Conservation (phyloP, 768 basidiomycete genomes). For the Trametes meyenii region DNA sequence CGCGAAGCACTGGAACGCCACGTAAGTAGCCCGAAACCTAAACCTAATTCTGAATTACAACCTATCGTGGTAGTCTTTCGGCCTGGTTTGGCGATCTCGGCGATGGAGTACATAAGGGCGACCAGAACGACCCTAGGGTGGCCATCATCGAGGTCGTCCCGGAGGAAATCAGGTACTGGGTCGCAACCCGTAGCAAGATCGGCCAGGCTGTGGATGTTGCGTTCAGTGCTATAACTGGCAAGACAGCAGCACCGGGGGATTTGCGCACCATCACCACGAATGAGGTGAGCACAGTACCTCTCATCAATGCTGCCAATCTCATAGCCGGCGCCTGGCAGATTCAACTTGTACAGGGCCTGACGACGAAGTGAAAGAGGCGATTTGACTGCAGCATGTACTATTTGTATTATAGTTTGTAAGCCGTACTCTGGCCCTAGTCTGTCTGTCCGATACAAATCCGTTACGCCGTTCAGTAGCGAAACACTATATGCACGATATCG, state of each 20-base stretch:
- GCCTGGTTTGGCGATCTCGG: constrained; percentile 89
- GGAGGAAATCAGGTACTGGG: constrained; percentile 81
- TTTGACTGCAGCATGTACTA: not conserved
- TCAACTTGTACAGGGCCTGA: constrained; percentile 27
- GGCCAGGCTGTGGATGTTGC: constrained; percentile 64
- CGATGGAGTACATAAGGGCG: constrained; percentile 85
- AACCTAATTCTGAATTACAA: not conserved
- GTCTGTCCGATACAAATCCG: too few species aligned
- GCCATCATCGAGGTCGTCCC: constrained; percentile 79
- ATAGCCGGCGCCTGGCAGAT: constrained; percentile 19
- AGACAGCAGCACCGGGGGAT: constrained; percentile 70
- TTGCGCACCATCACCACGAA: constrained; percentile 69
- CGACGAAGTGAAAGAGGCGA: constrained; percentile 15
- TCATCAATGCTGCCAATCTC: not conserved
- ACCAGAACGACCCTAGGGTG: constrained; percentile 76
- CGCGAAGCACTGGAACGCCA: constrained; percentile 61
- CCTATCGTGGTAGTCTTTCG: constrained; percentile 45
- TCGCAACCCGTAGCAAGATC: constrained; percentile 60
- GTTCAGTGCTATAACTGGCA: constrained; percentile 60
- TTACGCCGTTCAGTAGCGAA: too few species aligned
- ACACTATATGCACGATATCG: too few species aligned
- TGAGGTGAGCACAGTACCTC: constrained; percentile 53
- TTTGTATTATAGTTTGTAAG: not conserved
- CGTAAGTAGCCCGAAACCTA: constrained; percentile 41
- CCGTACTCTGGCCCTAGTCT: too few species aligned